Conservation (phyloP, 306 rosid genomes). For the Hylodesmum podocarpum region DNA sequence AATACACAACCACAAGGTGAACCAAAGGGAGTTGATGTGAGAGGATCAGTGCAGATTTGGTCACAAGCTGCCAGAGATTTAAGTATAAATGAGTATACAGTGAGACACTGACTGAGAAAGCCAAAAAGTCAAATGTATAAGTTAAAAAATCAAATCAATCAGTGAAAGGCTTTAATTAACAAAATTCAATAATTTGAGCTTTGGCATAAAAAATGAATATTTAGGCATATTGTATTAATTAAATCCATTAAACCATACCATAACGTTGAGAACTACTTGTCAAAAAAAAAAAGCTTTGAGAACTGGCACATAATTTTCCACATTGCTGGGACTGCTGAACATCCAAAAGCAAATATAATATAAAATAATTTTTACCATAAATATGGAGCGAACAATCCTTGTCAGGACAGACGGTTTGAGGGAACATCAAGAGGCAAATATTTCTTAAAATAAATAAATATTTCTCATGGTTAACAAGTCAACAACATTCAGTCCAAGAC, state of each 20-base stretch:
- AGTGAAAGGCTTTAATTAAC: neutral
- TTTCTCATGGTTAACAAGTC: neutral
- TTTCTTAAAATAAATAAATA: neutral
- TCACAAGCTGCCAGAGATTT: conserved; percentile 66
- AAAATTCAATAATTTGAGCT: neutral
- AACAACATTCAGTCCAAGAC: neutral
- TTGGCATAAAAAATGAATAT: neutral
- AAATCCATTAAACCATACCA: conserved; percentile 4
- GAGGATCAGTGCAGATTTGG: conserved; percentile 86
- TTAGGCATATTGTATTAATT: neutral
- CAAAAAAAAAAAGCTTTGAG: no score
- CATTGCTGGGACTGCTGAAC: neutral
- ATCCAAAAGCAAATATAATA: neutral
- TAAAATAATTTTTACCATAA: neutral
- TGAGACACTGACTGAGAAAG: conserved; percentile 49
- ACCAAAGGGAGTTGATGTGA: conserved; percentile 87
- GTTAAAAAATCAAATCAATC: conserved; percentile 15
- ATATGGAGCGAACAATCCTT: neutral
- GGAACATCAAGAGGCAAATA: conserved; percentile 12
- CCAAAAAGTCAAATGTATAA: conserved; percentile 30
- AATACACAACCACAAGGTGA: conserved; percentile 98
- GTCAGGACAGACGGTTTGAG: neutral
- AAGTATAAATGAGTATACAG: conserved; percentile 50
- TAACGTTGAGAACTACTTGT: conserved; percentile 1
- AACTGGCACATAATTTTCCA: conserved; percentile 3